Evolutionary conservation across 2,329 filamentous ascomycete species (phyloP).

Genomic region (Knufia fluminis): DNA sequence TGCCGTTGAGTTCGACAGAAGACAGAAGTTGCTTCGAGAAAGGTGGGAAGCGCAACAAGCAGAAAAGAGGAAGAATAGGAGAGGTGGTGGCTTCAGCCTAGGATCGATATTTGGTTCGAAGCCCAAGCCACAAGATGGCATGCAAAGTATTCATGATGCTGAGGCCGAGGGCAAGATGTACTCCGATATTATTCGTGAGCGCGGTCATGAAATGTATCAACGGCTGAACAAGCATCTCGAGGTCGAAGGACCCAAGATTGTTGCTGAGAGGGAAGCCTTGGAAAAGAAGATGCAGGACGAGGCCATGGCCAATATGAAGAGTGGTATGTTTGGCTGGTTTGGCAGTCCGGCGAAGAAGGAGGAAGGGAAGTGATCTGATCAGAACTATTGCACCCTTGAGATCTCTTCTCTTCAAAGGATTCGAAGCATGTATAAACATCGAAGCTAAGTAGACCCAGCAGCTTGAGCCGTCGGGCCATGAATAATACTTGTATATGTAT

Average conservation of each 20-base stretch:
- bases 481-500: not conserved
- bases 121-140: slow-evolving; percentile 60
- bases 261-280: slow-evolving; percentile 82
- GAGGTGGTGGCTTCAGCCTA: slow-evolving; percentile 52
- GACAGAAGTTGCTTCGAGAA: slow-evolving; percentile 75
- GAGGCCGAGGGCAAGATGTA: slow-evolving; percentile 93
- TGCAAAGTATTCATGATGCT: slow-evolving; percentile 12
- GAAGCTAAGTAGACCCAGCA: no score
- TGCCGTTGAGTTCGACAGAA: slow-evolving; percentile 76
- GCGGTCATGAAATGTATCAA: slow-evolving; percentile 84
- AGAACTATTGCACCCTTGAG: not conserved
- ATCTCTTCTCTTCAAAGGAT: slow-evolving; percentile 1
- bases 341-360: slow-evolving; percentile 30
- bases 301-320: slow-evolving; percentile 86
- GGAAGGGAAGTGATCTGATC: slow-evolving; percentile 13
- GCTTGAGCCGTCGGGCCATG: not conserved
- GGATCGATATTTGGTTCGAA: slow-evolving; percentile 65
- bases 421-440: not conserved
- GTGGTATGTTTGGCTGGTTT: slow-evolving; percentile 46
- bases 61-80: slow-evolving; percentile 50
- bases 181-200: slow-evolving; percentile 85
- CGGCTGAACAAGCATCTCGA: slow-evolving; percentile 81
- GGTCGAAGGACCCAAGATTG: slow-evolving; percentile 88
- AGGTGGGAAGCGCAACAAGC: slow-evolving; percentile 61
- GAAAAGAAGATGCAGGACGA: slow-evolving; percentile 86